A percentile compares a stretch with the other conserved stretches of the same genome.
These are phyloP conservation scores for Somion occarium DNA, from an alignment of 1,284 basidiomycete species.

Conservation along the genomic window DNA sequence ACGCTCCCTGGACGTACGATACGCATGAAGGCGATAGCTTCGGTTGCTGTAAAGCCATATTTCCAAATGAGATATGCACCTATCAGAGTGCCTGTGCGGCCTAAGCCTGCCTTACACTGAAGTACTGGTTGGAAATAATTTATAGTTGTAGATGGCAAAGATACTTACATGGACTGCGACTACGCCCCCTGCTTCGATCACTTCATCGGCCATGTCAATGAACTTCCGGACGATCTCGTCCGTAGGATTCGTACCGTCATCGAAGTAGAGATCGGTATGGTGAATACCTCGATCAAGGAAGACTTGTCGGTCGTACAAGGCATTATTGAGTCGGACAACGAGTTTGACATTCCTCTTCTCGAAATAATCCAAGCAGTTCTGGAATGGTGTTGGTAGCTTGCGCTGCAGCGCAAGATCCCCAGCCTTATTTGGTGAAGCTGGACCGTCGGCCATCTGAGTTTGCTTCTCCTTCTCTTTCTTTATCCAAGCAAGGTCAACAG, in stretches of 20 bases:
- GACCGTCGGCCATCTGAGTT: conserved; percentile 30
- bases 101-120: conserved; percentile 92
- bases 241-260: conserved; percentile 97
- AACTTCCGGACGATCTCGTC: conserved; percentile 93
- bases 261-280: conserved; percentile 93
- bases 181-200: conserved; percentile 74
- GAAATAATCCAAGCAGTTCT: conserved; percentile 91
- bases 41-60: conserved; percentile 97
- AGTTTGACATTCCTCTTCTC: conserved; percentile 82
- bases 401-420: conserved; percentile 57
- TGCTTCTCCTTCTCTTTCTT: conserved; percentile 63
- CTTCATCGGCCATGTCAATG: conserved; percentile 78
- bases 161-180: conserved; percentile 82
- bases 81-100: conserved; percentile 91
- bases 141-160: conserved; percentile 13
- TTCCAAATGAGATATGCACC: conserved; percentile 99
- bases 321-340: conserved; percentile 94
- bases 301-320: conserved; percentile 84
- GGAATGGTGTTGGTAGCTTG: conserved; percentile 73
- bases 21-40: conserved; percentile 98
- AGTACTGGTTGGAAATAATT: conserved; percentile 16
- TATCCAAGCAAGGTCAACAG: conserved; percentile 76
- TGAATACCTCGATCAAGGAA: conserved; percentile 88
- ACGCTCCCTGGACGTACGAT: conserved; percentile 95
- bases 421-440: conserved; percentile 27